Conservation (phyloP, 331 rosid species). For the Ulmus americana region DNA sequence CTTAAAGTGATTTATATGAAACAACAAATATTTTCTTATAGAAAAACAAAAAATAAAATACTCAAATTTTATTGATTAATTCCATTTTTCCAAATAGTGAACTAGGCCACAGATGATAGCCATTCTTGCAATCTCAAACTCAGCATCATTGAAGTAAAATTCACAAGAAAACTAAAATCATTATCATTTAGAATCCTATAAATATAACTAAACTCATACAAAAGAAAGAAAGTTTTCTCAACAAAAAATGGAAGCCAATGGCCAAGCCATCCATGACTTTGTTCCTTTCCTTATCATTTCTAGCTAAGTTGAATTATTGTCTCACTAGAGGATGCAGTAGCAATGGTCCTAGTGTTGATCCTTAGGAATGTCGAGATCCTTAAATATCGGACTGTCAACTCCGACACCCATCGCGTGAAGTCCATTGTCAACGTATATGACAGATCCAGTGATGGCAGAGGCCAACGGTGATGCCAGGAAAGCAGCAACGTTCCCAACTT, state of each 20-base stretch:
- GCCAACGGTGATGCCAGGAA: slow-evolving; percentile 83
- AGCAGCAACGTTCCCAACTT: slow-evolving; percentile 77
- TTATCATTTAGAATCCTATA: too few relatives aligned
- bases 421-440: slow-evolving; percentile 77
- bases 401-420: slow-evolving; percentile 80
- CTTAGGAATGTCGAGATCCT: slow-evolving; percentile 40
- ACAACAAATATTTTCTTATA: too few relatives aligned
- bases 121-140: too few relatives aligned
- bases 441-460: slow-evolving; percentile 77
- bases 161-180: too few relatives aligned
- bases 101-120: too few relatives aligned
- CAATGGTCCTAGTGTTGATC: slow-evolving; percentile 21
- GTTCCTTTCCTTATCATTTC: neutral
- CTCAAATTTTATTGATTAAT: too few relatives aligned
- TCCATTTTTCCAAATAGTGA: too few relatives aligned
- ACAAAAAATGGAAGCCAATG: slow-evolving; percentile 21
- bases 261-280: slow-evolving; percentile 6
- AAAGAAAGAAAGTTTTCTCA: slow-evolving; percentile 13
- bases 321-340: neutral
- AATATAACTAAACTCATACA: neutral
- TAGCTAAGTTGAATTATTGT: neutral
- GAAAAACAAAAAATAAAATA: too few relatives aligned
- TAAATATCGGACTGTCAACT: slow-evolving; percentile 51
- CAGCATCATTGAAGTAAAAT: too few relatives aligned
- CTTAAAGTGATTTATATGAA: too few relatives aligned